Conservation (phyloP, 129 eudicot species). For the Artemisia tridentata region DNA sequence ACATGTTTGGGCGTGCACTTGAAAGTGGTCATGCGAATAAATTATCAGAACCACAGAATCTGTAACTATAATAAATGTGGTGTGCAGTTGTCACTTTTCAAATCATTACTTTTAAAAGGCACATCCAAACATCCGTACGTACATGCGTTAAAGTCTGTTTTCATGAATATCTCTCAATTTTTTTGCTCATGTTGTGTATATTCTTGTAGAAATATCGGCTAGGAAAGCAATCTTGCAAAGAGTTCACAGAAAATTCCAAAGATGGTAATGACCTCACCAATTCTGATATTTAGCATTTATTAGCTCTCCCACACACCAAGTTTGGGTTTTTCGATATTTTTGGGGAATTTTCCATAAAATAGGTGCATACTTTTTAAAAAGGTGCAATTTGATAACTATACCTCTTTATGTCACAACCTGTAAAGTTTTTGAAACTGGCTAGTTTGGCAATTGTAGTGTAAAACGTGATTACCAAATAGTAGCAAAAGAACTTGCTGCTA, state of each 20-base stretch:
- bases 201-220: conserved; percentile 69
- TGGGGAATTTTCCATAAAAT: too few species aligned
- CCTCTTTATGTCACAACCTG: too few species aligned
- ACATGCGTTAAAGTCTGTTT: not conserved
- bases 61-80: not conserved
- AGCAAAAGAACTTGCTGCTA: too few species aligned
- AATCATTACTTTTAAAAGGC: too few species aligned
- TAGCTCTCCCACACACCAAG: not conserved
- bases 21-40: not conserved
- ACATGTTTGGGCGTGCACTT: not conserved
- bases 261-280: conserved; percentile 51
- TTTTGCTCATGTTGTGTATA: conserved; percentile 3
- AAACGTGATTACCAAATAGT: too few species aligned
- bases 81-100: not conserved
- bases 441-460: too few species aligned
- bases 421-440: too few species aligned
- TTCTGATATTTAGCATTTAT: not conserved
- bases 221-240: conserved; percentile 87
- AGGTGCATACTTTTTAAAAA: too few species aligned
- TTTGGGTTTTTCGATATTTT: not conserved
- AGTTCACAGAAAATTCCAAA: conserved; percentile 68
- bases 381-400: too few species aligned
- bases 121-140: too few species aligned
- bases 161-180: not conserved
- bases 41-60: too few species aligned